Evolutionary conservation across 179 eudicot genomes (phyloP).

Genomic region (Nepenthes alata): DNA sequence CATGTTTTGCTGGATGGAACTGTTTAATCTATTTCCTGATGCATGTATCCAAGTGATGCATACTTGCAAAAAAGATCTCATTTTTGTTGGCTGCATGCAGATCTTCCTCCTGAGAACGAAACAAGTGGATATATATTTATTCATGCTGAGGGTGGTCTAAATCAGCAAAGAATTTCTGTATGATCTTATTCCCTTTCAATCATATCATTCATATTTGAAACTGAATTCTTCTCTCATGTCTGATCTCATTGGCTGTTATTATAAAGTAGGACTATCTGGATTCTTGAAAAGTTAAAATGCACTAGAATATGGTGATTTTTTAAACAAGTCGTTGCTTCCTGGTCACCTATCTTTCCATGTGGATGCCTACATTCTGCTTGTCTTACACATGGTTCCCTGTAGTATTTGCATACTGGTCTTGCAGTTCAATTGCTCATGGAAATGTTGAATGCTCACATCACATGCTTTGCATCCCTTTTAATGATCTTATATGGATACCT

Average conservation of each 20-base stretch:
- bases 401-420: too few species aligned
- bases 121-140: constrained; percentile 94
- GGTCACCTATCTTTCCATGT: neutral
- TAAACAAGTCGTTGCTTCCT: too few species aligned
- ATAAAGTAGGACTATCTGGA: too few species aligned
- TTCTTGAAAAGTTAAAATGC: too few species aligned
- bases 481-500: too few species aligned
- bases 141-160: constrained; percentile 98
- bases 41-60: neutral
- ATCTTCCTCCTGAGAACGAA: constrained; percentile 71
- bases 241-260: too few species aligned
- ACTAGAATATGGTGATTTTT: too few species aligned
- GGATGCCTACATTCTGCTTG: neutral
- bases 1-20: too few species aligned
- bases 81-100: constrained; percentile 30
- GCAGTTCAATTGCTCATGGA: neutral
- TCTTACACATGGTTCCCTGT: too few species aligned
- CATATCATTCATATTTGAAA: too few species aligned
- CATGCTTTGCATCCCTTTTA: neutral
- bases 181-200: constrained; percentile 10
- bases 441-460: neutral
- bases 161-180: constrained; percentile 98
- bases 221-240: too few species aligned
- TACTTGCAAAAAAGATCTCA: neutral
- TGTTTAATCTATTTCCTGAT: neutral